A percentile compares a stretch with the other conserved stretches of the same genome.
Evolutionary conservation across 495 filamentous ascomycete genomes (phyloP).

Genomic region (Penicillium tannophilum): DNA sequence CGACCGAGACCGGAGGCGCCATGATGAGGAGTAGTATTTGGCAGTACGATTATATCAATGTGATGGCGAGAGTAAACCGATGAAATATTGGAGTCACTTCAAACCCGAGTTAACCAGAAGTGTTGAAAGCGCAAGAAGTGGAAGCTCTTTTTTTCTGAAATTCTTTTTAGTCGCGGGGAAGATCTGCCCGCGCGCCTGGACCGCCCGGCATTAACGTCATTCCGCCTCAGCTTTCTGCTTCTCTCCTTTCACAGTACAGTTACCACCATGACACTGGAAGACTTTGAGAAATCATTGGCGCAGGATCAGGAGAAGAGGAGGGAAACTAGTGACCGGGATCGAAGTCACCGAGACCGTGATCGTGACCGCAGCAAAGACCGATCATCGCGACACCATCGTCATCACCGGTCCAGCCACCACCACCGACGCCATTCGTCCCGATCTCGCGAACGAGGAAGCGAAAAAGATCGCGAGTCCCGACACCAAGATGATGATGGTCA

Average conservation of each 20-base stretch:
- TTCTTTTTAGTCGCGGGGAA: slow-evolving; percentile 39
- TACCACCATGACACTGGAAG: slow-evolving; percentile 53
- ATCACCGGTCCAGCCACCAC: slow-evolving; percentile 42
- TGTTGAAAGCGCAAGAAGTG: slow-evolving; percentile 16
- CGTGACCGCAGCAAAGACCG: slow-evolving; percentile 44
- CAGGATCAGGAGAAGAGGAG: slow-evolving; percentile 41
- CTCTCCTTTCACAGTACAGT: slow-evolving; percentile 10
- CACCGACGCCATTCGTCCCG: slow-evolving; percentile 50
- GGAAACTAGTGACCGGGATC: slow-evolving; percentile 39
- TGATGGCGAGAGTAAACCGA: background rate
- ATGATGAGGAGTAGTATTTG: slow-evolving; percentile 27
- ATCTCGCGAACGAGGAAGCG: slow-evolving; percentile 39
- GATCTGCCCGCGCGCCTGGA: slow-evolving; percentile 30
- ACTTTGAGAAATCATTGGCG: slow-evolving; percentile 55
- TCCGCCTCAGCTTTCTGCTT: slow-evolving; percentile 25
- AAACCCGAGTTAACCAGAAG: background rate
- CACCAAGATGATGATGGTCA: slow-evolving; percentile 48
- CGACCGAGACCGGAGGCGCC: slow-evolving; percentile 65
- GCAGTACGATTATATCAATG: background rate
- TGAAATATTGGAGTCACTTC: background rate
- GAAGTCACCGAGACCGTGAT: slow-evolving; percentile 41
- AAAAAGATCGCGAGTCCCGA: slow-evolving; percentile 36
- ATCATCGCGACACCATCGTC: slow-evolving; percentile 40
- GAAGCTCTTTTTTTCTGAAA: slow-evolving; percentile 30
- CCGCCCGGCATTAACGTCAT: slow-evolving; percentile 44